Base-by-base conservation (phyloP, 352 stramenopile species). In the Phytophthora fragariae region DNA sequence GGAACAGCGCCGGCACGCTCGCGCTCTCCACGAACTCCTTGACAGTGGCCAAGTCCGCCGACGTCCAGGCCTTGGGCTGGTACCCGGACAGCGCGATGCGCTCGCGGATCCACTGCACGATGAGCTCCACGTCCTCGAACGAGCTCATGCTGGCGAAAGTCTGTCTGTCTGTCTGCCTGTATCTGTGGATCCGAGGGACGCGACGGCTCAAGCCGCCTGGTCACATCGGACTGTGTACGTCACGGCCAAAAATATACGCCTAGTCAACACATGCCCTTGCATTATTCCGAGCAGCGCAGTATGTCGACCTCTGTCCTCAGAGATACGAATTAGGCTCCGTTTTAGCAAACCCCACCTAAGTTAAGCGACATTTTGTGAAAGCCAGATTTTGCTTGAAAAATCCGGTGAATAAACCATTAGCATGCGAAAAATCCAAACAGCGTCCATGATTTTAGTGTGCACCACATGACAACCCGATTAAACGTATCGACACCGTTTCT, bases 41-140 rank as follows among this genome's bases (percentile, higher is more conserved):
- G 62, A 92, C 83, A 1, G 85, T 93, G 39, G 88, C 86, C 41
- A 94, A 77, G 58, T 97, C 87, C 56, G 85, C 80, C 10, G 89
- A 90, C 65, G 84, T 82, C 90, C 89, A 97, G 10, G 83, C 72
- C 62, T 91, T 91, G 19, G 80, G 70, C 61, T 88, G 75, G 65
- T 92, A 93, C 19, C 84, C 88, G 0, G 90, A 85, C 57, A 96
- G 67, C 50, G 81, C 82, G 59, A 96, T 90, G 24, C 89, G 85
- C 58, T 96, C 89, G 27, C 88, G 85, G 37, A 97, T 92, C 90
- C 90, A 97, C 71, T 95, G 87, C 64, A 89, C 85, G 31, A 97
- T 82, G 56, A 81, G 79, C 78, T 97, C 90, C 57, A 92, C 84
- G 67, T 97, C 90, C 55, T 97, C 88, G 61, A 95, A 95, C 71